A percentile compares a stretch with the other conserved stretches of the same genome.
Evolutionary conservation across 495 filamentous ascomycete species (phyloP).

Genomic region (Haplographium delicatum): DNA sequence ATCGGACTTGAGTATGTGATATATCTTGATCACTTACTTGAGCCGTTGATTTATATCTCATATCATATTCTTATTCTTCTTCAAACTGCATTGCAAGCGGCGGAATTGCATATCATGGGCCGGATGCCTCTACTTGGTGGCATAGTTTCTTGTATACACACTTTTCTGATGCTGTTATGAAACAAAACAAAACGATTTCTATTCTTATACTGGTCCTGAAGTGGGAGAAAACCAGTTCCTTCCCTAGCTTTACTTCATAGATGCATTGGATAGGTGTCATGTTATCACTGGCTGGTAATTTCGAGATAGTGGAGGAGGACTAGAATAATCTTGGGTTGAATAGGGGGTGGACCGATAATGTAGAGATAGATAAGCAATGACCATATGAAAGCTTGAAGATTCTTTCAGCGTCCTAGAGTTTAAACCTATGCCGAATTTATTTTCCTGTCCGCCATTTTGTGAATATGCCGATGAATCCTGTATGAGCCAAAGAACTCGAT

Average conservation of each 20-base stretch:
- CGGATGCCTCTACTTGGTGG: neutral
- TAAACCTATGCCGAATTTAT: too few species aligned
- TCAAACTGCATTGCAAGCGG: constrained; percentile 19
- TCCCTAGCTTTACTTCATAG: neutral
- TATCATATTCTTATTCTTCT: too few species aligned
- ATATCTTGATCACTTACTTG: too few species aligned
- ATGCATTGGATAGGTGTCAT: neutral
- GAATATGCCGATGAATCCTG: too few species aligned
- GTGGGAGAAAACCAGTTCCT: too few species aligned
- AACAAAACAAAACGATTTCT: constrained; percentile 1
- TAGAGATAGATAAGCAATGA: constrained; percentile 3
- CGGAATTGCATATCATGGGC: constrained; percentile 13
- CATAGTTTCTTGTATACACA: constrained; percentile 1
- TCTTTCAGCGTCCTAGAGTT: too few species aligned
- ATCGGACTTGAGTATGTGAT: too few species aligned
- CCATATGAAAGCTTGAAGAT: too few species aligned
- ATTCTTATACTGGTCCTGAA: neutral
- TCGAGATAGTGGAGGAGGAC: neutral
- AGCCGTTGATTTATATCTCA: too few species aligned
- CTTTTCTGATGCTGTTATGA: constrained; percentile 5
- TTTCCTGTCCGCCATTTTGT: too few species aligned
- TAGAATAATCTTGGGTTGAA: neutral
- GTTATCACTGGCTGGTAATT: constrained; percentile 2
- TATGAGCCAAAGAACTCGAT: too few species aligned
- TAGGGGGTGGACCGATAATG: neutral